Evolutionary conservation across 1,284 basidiomycete species (phyloP), one percentile per base, ranked within the genome.

Genomic region (Pseudozyma thailandica): DNA sequence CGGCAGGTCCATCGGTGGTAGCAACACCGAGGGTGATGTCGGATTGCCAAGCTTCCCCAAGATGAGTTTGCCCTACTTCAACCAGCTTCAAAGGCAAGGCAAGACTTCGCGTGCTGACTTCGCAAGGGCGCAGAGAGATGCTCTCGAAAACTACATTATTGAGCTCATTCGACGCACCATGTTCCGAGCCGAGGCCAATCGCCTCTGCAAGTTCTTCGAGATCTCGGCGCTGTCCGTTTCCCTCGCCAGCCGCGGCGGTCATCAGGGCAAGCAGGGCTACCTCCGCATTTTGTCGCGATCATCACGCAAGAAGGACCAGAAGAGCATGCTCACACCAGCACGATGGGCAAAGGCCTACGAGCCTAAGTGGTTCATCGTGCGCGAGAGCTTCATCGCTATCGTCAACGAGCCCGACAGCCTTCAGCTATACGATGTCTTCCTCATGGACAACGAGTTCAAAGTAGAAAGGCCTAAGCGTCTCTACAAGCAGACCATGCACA

Each of bases 121-220:
- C 84, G 89, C 93, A 46, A 86, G 89, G 52, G 82, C 90, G 53
- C 91, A 94, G 84, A 86, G 93, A 30, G 89, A 92, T 78, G 87
- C 88, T 0, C 83, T 98, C 18, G 93, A 98, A 84, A 89, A 89
- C 57, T 99, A 98, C 82, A 87, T 98, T 6, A 87, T 97, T 42
- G 89, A 90, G 55, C 87, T 99, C 12, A 93, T 97, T 37, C 60
- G 56, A 35, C 62, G 60, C 49, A 72, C 96, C 92, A 96, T 98
- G 92, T 98, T 98, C 85, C 92, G 94, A 75, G 92, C 95, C 1
- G 90, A 94, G 42, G 89, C 93, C 0, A 98, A 98, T 78, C 89
- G 94, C 23, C 85, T 98, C 0, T 91, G 92, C 62, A 90, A 90
- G n/a, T 99, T 98, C 84, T 88, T 99, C 54, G 96, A 99, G 83